Evolutionary conservation across 495 filamentous ascomycete genomes (phyloP).

Genomic region (Podospora sp.): DNA sequence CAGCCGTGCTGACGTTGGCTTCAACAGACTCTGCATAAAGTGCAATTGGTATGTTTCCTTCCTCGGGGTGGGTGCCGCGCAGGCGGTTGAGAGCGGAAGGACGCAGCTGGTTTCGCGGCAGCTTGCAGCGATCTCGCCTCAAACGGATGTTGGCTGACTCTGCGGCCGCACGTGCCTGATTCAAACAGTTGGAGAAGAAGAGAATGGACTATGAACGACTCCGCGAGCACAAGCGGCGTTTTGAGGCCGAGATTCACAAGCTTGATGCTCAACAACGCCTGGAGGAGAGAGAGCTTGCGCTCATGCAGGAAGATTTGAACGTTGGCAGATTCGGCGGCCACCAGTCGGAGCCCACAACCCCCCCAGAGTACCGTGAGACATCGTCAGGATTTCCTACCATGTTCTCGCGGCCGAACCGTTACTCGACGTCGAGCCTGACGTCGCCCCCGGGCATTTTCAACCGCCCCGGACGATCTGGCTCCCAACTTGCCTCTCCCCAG

Average conservation of each 20-base stretch:
- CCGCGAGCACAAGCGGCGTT: slow-evolving; percentile 78
- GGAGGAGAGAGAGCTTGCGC: slow-evolving; percentile 79
- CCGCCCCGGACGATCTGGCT: slow-evolving; percentile 72
- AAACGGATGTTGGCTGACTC: slow-evolving; percentile 27
- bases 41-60: slow-evolving; percentile 57
- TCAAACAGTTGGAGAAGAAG: slow-evolving; percentile 82
- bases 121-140: neutral
- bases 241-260: slow-evolving; percentile 85
- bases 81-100: neutral
- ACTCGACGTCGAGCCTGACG: slow-evolving; percentile 78
- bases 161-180: slow-evolving; percentile 10
- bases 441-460: slow-evolving; percentile 78
- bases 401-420: slow-evolving; percentile 76
- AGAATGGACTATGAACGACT: slow-evolving; percentile 83
- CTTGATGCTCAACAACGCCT: slow-evolving; percentile 78
- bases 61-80: slow-evolving; percentile 18
- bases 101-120: neutral
- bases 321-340: slow-evolving; percentile 59
- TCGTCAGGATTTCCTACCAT: slow-evolving; percentile 67
- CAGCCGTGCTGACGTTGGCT: slow-evolving; percentile 20
- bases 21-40: slow-evolving; percentile 56
- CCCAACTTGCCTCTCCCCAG: slow-evolving; percentile 64
- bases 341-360: slow-evolving; percentile 92
- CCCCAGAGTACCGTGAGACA: slow-evolving; percentile 85
- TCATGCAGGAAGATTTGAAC: slow-evolving; percentile 73